These are phyloP conservation scores for Podospora anserina DNA, from an alignment of 495 filamentous ascomycete species.

Conservation along the genomic window DNA sequence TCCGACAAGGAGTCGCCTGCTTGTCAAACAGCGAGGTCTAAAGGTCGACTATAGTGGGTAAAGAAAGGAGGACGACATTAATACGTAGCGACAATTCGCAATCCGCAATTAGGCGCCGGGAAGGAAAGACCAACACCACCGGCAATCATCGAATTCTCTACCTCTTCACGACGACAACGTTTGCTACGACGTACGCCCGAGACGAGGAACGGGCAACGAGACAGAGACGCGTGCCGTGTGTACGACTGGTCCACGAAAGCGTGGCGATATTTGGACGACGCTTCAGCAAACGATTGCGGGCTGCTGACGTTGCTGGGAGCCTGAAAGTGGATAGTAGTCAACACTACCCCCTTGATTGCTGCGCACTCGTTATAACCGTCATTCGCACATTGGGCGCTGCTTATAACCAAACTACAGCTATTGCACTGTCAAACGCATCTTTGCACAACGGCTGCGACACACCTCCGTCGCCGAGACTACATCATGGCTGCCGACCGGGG, in stretches of 20 bases:
- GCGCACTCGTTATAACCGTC: neutral
- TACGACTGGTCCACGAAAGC: neutral
- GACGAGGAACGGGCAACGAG: slow-evolving; percentile 12
- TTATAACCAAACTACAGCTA: neutral
- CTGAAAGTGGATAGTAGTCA: slow-evolving; percentile 7
- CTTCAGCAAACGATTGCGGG: slow-evolving; percentile 6
- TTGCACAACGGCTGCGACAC: neutral
- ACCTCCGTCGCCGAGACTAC: neutral
- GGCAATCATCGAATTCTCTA: neutral
- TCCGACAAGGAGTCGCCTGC: slow-evolving; percentile 15
- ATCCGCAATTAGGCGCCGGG: slow-evolving; percentile 26
- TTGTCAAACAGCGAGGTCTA: slow-evolving; percentile 13
- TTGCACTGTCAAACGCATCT: neutral
- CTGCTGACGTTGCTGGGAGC: slow-evolving; percentile 11
- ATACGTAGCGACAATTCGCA: slow-evolving; percentile 18
- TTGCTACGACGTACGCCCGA: slow-evolving; percentile 3
- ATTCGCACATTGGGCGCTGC: neutral
- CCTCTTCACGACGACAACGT: neutral
- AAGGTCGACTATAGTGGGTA: neutral
- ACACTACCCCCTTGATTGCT: neutral
- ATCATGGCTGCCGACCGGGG: slow-evolving; percentile 30
- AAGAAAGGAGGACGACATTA: slow-evolving; percentile 9
- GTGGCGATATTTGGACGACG: slow-evolving; percentile 8
- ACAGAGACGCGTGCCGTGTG: slow-evolving; percentile 4
- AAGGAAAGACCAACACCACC: neutral